Conservation (phyloP, 371 early-diverging fungal genomes). For the Nosema muscidifuracis region DNA sequence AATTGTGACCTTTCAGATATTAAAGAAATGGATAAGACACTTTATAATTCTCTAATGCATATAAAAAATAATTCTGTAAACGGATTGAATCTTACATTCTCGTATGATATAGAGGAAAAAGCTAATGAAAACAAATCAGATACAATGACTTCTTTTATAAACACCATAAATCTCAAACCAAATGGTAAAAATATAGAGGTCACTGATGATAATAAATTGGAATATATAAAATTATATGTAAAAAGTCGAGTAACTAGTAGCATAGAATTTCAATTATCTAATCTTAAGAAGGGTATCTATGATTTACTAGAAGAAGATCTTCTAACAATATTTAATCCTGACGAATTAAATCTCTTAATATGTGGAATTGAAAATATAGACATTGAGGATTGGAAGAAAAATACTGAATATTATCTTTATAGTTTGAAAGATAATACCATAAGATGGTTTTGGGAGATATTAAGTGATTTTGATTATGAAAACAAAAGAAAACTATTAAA, state of each 20-base stretch:
- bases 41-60: no score
- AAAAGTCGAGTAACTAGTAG: slow-evolving; percentile 75
- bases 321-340: slow-evolving; percentile 87
- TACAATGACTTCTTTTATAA: no score
- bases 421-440: no score
- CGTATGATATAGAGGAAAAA: no score
- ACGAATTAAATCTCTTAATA: slow-evolving; percentile 89
- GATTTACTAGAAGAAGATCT: slow-evolving; percentile 79
- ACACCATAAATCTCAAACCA: slow-evolving; percentile 73
- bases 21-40: no score
- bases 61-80: no score
- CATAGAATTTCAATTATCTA: slow-evolving; percentile 79
- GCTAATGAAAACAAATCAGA: no score
- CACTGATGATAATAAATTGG: slow-evolving; percentile 86
- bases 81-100: no score
- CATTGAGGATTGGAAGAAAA: slow-evolving; percentile 94
- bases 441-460: no score
- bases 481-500: no score
- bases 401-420: slow-evolving; percentile 71
- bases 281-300: slow-evolving; percentile 84
- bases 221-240: slow-evolving; percentile 80
- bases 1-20: slow-evolving; percentile 39
- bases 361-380: slow-evolving; percentile 92
- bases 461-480: no score
- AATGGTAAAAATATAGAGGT: slow-evolving; percentile 79